Conservation (phyloP, 805 yeast species). For the Scheffersomyces amazonensis region DNA sequence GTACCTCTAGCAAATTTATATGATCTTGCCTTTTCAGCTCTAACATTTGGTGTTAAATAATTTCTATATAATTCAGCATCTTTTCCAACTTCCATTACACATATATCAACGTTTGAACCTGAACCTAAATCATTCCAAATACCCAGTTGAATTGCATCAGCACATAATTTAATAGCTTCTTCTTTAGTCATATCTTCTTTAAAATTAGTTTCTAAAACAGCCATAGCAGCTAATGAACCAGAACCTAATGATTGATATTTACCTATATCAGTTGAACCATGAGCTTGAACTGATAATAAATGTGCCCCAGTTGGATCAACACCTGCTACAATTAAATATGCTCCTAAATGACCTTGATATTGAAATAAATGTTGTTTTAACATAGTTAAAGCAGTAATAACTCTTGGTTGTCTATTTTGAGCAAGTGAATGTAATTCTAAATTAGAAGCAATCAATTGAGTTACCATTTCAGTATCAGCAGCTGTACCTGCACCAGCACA, state of each 20-base stretch:
- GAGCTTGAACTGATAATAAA: conserved; percentile 91
- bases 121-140: conserved; percentile 99
- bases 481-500: conserved; percentile 99
- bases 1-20: conserved; percentile 91
- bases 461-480: conserved; percentile 97
- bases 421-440: conserved; percentile 85
- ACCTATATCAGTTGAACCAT: conserved; percentile 96
- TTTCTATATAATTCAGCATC: conserved; percentile 85
- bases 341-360: conserved; percentile 97
- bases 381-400: conserved; percentile 87
- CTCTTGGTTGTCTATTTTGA: conserved; percentile 83
- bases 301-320: conserved; percentile 96
- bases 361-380: conserved; percentile 93
- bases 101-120: conserved; percentile 95
- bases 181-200: conserved; percentile 72
- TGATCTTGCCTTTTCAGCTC: conserved; percentile 76
- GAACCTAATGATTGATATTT: conserved; percentile 91
- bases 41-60: conserved; percentile 85
- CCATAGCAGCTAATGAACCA: conserved; percentile 98
- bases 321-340: conserved; percentile 97
- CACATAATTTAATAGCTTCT: conserved; percentile 86
- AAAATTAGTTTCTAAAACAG: conserved; percentile 90
- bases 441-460: conserved; percentile 87
- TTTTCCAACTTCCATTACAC: conserved; percentile 93
- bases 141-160: conserved; percentile 95